Evolutionary conservation across 371 early-diverging fungal species (phyloP).

Genomic region (Mortierella sp.): DNA sequence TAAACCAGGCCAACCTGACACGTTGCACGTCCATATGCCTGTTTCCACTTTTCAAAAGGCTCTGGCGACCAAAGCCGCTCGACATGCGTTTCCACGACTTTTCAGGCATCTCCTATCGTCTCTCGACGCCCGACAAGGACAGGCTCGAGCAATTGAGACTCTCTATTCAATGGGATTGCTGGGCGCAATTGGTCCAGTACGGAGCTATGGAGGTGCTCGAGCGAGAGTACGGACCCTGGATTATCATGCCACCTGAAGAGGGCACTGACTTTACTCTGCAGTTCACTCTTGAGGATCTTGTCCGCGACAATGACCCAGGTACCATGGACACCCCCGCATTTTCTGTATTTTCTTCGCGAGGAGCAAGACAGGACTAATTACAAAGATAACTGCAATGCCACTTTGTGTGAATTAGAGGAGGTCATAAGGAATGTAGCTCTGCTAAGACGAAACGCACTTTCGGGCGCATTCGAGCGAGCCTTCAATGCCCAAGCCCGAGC

Average conservation of each 20-base stretch:
- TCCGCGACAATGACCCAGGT: not conserved
- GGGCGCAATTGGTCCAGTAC: not conserved
- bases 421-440: not conserved
- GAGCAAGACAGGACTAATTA: not conserved
- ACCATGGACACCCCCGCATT: not conserved
- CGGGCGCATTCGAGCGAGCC: constrained; percentile 1
- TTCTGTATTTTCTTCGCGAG: not conserved
- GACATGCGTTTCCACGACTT: constrained; percentile 3
- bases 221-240: constrained; percentile 6
- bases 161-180: constrained; percentile 5
- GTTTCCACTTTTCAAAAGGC: not conserved
- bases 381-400: not conserved
- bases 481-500: not conserved
- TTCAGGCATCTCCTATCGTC: not conserved
- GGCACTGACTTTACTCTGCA: not conserved
- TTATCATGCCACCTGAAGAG: not conserved
- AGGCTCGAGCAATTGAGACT: not conserved
- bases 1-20: not conserved
- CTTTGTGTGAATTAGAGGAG: not conserved
- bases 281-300: not conserved
- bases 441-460: not conserved
- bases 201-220: not conserved
- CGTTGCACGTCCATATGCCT: too few relatives aligned
- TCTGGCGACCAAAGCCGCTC: not conserved
- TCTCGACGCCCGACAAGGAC: not conserved